Percentiles rank a stretch among this genome's conserved stretches.
phyloP scores from a whole-genome alignment of 305 asterid genomes.

The Caryopteris hybrid region DNA sequence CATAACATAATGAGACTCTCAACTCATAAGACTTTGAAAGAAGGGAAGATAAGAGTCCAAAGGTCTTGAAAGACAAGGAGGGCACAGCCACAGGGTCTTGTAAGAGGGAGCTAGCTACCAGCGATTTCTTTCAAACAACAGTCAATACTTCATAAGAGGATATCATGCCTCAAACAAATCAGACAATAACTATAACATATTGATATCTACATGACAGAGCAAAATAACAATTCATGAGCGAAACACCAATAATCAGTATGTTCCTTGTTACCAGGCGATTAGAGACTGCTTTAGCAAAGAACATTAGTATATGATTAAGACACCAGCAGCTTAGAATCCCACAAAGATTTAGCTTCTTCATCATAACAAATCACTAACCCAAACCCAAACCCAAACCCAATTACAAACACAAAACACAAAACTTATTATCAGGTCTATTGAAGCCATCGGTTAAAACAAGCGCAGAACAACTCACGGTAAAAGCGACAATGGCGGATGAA shows the following conservation, averaged over 20 bases:
- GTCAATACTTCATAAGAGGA: background rate
- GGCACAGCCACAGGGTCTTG: background rate
- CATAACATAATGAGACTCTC: background rate
- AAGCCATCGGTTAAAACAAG: background rate
- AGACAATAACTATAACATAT: background rate
- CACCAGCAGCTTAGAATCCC: background rate
- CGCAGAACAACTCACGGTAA: conserved; percentile 63
- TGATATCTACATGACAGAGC: too few species aligned
- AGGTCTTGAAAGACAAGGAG: background rate
- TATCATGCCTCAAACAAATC: background rate
- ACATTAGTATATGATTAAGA: background rate
- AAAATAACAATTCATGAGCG: too few species aligned
- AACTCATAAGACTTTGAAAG: background rate
- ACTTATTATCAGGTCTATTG: background rate
- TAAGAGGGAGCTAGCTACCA: background rate
- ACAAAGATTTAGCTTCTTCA: background rate
- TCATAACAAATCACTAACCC: too few species aligned
- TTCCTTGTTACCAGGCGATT: background rate
- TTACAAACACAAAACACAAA: background rate
- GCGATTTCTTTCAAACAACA: background rate
- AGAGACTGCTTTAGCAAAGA: background rate
- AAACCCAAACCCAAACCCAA: conserved; percentile 5
- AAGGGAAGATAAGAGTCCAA: background rate
- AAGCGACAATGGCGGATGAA: conserved; percentile 76
- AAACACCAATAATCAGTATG: background rate